Percentiles rank a stretch among this genome's conserved stretches.
These are phyloP conservation scores for Akanthomyces uredinophilus DNA, from an alignment of 2,329 filamentous ascomycete species.

Conservation along the genomic window DNA sequence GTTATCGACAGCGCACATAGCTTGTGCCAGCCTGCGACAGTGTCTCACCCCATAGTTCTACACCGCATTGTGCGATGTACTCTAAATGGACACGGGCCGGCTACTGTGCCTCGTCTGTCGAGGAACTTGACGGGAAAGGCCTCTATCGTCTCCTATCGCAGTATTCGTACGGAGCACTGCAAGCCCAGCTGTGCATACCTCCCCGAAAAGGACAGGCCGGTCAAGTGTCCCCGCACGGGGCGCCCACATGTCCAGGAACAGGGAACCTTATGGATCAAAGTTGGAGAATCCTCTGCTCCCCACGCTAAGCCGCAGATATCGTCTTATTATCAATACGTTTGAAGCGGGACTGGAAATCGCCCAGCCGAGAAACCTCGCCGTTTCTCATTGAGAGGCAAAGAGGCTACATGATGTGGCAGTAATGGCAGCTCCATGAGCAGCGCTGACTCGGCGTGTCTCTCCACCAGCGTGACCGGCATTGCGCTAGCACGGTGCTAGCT, in stretches of 20 bases:
- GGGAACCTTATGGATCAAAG: neutral
- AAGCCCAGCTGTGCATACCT: neutral
- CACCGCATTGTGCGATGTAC: too few relatives aligned
- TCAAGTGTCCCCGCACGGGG: neutral
- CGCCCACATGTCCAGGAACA: conserved; percentile 9
- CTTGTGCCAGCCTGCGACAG: neutral
- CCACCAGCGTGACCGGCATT: neutral
- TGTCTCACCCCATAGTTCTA: neutral
- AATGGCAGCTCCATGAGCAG: neutral
- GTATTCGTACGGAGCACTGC: too few relatives aligned
- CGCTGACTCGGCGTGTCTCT: neutral
- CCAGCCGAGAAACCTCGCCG: neutral
- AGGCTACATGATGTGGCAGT: too few relatives aligned
- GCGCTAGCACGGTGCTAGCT: neutral
- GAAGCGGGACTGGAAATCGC: neutral
- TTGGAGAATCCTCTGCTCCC: neutral
- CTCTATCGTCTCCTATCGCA: too few relatives aligned
- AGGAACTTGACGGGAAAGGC: too few relatives aligned
- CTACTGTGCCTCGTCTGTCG: too few relatives aligned
- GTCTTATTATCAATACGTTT: neutral
- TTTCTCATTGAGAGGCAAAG: neutral
- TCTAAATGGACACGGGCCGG: too few relatives aligned
- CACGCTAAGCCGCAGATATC: neutral
- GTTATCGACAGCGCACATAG: too few relatives aligned
- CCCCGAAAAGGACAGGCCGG: neutral